Percentiles rank a stretch among this genome's conserved stretches.
phyloP scores from a whole-genome alignment of 495 filamentous ascomycete species.

The Hypoxylon intermedium region DNA sequence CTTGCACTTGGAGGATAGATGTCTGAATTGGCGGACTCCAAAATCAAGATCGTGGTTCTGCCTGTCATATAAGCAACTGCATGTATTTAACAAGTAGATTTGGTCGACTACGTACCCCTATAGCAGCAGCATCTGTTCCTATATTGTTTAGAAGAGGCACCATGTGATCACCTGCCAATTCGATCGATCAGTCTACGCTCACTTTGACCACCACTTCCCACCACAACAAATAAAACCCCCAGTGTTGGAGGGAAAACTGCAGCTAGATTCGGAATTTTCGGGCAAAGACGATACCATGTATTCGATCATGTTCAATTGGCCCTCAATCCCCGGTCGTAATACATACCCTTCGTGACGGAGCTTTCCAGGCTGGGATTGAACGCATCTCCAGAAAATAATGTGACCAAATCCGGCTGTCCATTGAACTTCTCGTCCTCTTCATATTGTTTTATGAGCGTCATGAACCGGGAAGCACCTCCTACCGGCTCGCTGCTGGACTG shows the following conservation, averaged over 20 bases:
- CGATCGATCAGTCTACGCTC: conserved; percentile 10
- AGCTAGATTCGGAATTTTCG: too few species aligned
- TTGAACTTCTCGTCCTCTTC: conserved; percentile 62
- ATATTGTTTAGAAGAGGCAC: conserved; percentile 83
- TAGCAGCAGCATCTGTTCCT: conserved; percentile 78
- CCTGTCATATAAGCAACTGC: conserved; percentile 31
- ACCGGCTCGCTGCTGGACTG: conserved; percentile 75
- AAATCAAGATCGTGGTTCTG: conserved; percentile 94
- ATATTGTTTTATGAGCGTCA: conserved; percentile 78
- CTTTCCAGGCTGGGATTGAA: conserved; percentile 91
- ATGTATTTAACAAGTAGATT: background rate
- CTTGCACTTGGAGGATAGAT: conserved; percentile 73
- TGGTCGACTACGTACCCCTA: conserved; percentile 64
- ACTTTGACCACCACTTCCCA: background rate
- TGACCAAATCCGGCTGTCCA: conserved; percentile 69
- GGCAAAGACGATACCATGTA: too few species aligned
- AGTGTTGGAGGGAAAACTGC: too few species aligned
- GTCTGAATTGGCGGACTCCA: conserved; percentile 77
- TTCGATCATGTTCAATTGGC: too few species aligned
- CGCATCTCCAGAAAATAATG: conserved; percentile 89
- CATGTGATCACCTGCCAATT: conserved; percentile 72
- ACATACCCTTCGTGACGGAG: conserved; percentile 78
- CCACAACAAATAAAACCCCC: background rate
- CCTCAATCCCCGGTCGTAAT: background rate
- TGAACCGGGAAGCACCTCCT: conserved; percentile 80